Percentiles rank a stretch among this genome's conserved stretches.
phyloP scores from a whole-genome alignment of 441 rosid species.

The Adansonia rubrostipa region DNA sequence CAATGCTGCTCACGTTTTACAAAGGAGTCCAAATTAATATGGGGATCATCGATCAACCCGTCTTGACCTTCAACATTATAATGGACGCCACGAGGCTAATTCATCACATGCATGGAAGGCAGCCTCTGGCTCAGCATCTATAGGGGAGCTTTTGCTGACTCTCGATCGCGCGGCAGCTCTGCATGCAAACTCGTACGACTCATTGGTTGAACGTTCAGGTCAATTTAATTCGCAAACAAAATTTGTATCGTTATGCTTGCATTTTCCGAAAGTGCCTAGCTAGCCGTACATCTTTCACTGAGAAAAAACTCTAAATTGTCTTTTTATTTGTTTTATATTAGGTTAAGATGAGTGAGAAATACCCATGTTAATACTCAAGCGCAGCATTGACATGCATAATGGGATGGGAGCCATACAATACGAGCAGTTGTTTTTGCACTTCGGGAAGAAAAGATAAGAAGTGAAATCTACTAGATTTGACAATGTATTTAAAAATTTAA shows the following conservation, averaged over 20 bases:
- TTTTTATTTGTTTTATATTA: constrained; percentile 3
- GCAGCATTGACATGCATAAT: constrained; percentile 38
- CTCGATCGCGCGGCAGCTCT: neutral
- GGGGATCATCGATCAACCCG: constrained; percentile 39
- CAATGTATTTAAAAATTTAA: neutral
- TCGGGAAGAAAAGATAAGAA: neutral
- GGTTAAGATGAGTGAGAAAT: neutral
- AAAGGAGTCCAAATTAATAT: constrained; percentile 49
- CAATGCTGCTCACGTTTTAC: constrained; percentile 65
- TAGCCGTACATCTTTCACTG: no score
- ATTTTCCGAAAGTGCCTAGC: no score
- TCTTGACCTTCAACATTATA: constrained; percentile 32
- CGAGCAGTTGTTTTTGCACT: constrained; percentile 14
- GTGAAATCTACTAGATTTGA: neutral
- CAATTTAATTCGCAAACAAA: neutral
- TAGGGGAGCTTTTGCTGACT: neutral
- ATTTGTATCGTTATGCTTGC: no score
- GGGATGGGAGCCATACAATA: constrained; percentile 32
- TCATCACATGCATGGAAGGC: constrained; percentile 13
- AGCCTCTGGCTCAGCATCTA: neutral
- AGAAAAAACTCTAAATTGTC: neutral
- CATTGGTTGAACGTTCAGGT: constrained; percentile 37
- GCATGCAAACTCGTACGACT: neutral
- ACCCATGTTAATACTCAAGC: constrained; percentile 49
- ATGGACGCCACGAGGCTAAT: neutral